These are phyloP conservation scores for Tricholoma furcatifolium DNA, from an alignment of 768 basidiomycete species.

Conservation along the genomic window DNA sequence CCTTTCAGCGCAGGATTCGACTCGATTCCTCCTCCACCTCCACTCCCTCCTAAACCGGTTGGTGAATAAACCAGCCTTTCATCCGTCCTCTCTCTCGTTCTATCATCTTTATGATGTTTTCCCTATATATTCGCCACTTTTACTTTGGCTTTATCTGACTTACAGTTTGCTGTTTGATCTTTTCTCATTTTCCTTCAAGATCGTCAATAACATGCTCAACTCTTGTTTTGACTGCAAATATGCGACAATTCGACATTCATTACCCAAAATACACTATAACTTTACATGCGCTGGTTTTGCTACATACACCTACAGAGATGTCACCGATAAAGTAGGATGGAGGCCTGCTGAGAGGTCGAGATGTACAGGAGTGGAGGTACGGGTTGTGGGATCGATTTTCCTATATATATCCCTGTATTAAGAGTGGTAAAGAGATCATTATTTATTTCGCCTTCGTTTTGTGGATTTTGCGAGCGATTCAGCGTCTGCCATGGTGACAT, in stretches of 20 bases:
- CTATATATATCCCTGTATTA: no score
- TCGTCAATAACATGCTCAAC: background rate
- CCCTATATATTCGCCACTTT: background rate
- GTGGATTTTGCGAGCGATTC: conserved; percentile 5
- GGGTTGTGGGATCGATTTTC: no score
- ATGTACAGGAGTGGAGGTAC: background rate
- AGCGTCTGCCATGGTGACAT: background rate
- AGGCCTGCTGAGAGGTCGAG: background rate
- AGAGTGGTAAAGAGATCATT: background rate
- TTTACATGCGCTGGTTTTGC: conserved; percentile 16
- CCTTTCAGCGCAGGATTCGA: conserved; percentile 44
- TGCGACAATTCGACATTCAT: conserved; percentile 5
- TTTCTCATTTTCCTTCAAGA: background rate
- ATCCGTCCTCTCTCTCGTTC: no score
- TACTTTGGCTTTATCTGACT: background rate
- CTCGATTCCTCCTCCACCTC: conserved; percentile 29
- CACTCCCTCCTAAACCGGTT: conserved; percentile 31
- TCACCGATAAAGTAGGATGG: background rate
- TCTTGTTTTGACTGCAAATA: background rate
- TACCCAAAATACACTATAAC: conserved; percentile 16
- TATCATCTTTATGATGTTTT: background rate
- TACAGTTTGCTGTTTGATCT: background rate
- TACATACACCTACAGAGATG: conserved; percentile 4
- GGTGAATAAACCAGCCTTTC: conserved; percentile 16
- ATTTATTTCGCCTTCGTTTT: conserved; percentile 21